Percentiles rank a stretch among this genome's conserved stretches.
Conservation (phyloP, 768 basidiomycete genomes). For the Lactifluus piperatus region DNA sequence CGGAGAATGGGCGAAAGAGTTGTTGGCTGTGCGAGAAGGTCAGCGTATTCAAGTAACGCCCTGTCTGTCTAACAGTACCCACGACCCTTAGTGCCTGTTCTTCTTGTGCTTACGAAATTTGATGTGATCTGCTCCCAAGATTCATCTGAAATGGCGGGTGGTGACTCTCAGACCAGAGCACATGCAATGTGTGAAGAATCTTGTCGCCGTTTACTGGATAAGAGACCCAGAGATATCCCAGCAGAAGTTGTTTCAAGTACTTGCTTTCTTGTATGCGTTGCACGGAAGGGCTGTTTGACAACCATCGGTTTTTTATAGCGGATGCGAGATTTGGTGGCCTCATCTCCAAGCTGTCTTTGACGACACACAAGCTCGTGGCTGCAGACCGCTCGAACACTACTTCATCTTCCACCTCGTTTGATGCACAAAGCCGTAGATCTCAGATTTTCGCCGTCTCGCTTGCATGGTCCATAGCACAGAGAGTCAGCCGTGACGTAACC, state of each 20-base stretch:
- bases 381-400: background rate
- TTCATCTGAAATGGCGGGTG: background rate
- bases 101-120: conserved; percentile 7
- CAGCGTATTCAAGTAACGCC: background rate
- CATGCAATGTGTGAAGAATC: background rate
- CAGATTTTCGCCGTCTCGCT: background rate
- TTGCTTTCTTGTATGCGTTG: background rate
- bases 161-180: background rate
- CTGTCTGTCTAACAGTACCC: too few species aligned
- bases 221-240: background rate
- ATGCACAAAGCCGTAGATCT: background rate
- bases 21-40: background rate
- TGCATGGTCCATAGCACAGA: background rate
- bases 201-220: background rate
- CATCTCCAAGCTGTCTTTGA: background rate
- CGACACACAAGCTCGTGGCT: background rate
- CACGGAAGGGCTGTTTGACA: background rate
- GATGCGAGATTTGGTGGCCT: background rate
- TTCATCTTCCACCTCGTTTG: background rate
- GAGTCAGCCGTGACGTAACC: background rate
- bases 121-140: background rate
- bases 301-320: background rate
- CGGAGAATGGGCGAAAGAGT: background rate
- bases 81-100: background rate
- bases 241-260: conserved; percentile 4